Percentiles rank a stretch among this genome's conserved stretches.
phyloP scores from a whole-genome alignment of 2,329 filamentous ascomycete genomes.

The Hymenoscyphus fructigenus region DNA sequence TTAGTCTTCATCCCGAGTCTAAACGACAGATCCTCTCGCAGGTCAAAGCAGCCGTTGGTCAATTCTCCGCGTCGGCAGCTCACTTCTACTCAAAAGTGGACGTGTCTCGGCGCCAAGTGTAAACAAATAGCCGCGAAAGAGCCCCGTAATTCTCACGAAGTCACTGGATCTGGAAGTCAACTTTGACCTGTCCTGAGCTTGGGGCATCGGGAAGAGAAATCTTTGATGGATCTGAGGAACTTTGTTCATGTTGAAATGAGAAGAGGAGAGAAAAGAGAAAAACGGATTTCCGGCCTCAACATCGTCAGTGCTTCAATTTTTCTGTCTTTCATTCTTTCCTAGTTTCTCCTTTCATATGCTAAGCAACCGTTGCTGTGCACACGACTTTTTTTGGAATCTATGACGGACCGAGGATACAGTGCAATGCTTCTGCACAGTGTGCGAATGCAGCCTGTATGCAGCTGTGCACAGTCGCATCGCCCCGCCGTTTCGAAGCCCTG shows the following conservation, averaged over 20 bases:
- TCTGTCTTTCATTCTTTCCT: neutral
- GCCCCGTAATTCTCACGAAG: neutral
- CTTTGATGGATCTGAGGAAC: neutral
- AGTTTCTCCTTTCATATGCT: neutral
- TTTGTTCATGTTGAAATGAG: neutral
- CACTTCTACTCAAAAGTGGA: neutral
- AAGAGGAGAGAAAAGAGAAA: neutral
- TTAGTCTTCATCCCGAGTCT: neutral
- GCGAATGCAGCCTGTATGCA: conserved; percentile 5
- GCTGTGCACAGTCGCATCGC: conserved; percentile 13
- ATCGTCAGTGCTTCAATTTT: neutral
- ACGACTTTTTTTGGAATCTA: neutral
- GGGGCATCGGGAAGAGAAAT: neutral
- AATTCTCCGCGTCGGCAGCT: neutral
- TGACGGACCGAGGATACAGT: neutral
- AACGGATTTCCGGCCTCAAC: neutral
- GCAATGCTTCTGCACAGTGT: neutral
- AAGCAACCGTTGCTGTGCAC: conserved; percentile 12
- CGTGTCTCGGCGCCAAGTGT: neutral
- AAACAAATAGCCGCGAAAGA: neutral
- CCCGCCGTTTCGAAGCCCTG: conserved; percentile 14
- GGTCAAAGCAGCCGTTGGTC: neutral
- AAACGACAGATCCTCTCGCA: neutral
- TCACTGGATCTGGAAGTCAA: neutral
- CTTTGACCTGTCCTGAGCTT: neutral